Evolutionary conservation across 2,329 filamentous ascomycete species (phyloP).

Genomic region (Aspergillus quadrilineatus): DNA sequence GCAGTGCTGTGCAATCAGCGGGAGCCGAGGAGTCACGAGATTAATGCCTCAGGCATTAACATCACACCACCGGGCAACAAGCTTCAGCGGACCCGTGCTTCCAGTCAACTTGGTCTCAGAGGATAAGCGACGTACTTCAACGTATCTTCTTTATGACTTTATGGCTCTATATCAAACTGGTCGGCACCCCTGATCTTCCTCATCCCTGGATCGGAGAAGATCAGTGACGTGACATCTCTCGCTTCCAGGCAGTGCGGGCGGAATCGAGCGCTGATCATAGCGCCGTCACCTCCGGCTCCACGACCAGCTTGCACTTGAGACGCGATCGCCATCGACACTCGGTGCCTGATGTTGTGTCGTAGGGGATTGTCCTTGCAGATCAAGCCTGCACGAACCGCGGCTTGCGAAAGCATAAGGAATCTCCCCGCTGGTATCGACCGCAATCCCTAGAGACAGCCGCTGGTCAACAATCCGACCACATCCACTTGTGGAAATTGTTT

Average conservation of each 20-base stretch:
- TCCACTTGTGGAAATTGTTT: no score
- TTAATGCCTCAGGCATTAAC: slow-evolving; percentile 11
- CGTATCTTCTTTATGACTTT: neutral
- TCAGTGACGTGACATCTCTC: neutral
- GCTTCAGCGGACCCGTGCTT: neutral
- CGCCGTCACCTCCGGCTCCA: slow-evolving; percentile 13
- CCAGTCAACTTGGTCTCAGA: neutral
- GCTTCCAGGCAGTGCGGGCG: neutral
- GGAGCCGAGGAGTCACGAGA: slow-evolving; percentile 21
- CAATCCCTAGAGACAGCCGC: neutral
- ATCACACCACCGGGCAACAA: slow-evolving; percentile 6
- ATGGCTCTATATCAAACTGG: neutral
- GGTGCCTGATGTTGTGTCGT: neutral
- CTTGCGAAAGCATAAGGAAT: neutral
- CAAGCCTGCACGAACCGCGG: neutral
- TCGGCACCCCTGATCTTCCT: neutral
- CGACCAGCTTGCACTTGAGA: neutral
- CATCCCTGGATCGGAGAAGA: neutral
- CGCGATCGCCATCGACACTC: neutral
- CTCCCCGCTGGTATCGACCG: neutral
- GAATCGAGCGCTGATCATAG: slow-evolving; percentile 19
- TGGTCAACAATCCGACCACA: no score
- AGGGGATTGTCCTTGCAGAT: neutral
- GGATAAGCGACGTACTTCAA: no score
- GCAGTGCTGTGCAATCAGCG: neutral